Evolutionary conservation across 306 rosid species (phyloP).

Genomic region (Ormosia emarginata): DNA sequence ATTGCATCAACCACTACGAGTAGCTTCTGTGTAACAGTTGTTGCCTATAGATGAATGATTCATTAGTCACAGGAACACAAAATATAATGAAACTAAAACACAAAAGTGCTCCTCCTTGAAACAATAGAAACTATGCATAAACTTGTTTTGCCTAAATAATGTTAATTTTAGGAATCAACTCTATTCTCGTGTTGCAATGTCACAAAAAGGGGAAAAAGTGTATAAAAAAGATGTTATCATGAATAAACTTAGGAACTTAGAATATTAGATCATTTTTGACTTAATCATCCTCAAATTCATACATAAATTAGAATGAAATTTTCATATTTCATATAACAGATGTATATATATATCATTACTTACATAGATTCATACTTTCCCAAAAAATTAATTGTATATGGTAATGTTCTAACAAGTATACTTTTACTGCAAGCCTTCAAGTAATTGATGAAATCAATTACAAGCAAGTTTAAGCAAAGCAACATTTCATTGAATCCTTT

Average conservation of each 20-base stretch:
- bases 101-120: too few species aligned
- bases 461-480: not conserved
- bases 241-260: not conserved
- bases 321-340: not conserved
- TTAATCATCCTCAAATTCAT: not conserved
- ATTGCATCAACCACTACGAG: not conserved
- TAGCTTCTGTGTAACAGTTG: not conserved
- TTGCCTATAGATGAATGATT: not conserved
- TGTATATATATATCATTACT: not conserved
- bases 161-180: not conserved
- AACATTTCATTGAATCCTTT: too few species aligned
- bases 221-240: not conserved
- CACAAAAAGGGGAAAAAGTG: too few species aligned
- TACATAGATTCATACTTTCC: not conserved
- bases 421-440: not conserved
- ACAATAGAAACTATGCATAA: too few species aligned
- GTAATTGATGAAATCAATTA: not conserved
- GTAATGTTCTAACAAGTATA: not conserved
- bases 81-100: not conserved
- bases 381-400: not conserved
- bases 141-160: not conserved
- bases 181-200: too few species aligned
- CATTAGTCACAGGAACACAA: not conserved
- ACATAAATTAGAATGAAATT: too few species aligned
- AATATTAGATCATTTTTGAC: not conserved